Evolutionary conservation across 257 asterid species (phyloP), one percentile per base, ranked within the genome.

Genomic region (Thymus quinquecostatus): DNA sequence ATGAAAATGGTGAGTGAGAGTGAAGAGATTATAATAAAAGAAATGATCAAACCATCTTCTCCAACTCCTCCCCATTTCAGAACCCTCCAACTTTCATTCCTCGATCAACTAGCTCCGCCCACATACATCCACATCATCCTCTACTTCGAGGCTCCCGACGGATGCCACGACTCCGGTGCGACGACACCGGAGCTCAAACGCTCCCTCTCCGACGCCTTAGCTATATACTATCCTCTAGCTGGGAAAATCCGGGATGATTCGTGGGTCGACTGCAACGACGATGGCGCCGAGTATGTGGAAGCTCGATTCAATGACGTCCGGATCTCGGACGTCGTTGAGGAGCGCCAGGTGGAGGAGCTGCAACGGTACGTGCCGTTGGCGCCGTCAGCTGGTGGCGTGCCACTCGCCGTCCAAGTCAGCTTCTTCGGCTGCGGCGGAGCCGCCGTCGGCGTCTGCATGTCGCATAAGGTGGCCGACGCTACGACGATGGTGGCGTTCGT

Each of bases 31-130:
- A 36, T 36, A 44, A 9, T 61, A 3, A 65, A 10, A 13, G 77
- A 74, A 55, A 58, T 83, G 67, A 77, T 86, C 65, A 83, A 68
- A 43, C 88, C 90, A 48, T 86, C 85, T 0, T 58, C 77, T 14
- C 81, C 82, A 44, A 83, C 88, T 10, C 85, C 88, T 4, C 21
- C 57, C 36, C 80, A 78, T 49, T 80, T 72, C 10, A 51, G 21
- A 32, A 41, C 28, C 5, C 78, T 69, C 27, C 83, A 70, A 27
- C 68, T 81, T 3, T 86, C 91, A 3, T 79, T 81, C 21, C 81
- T 86, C 0, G 88, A 83, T 65, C 85, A 86, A 29, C 21, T 79
- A 13, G 66, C 86, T 14, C 86, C 82, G 5, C 77, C 77, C 4
- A 32, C 14, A 0, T 72, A 71, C 30, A 64, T 71, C 11, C 74